Evolutionary conservation across 805 yeast species (phyloP), one percentile per base, ranked within the genome.

Genomic region (Saturnispora besseyi): DNA sequence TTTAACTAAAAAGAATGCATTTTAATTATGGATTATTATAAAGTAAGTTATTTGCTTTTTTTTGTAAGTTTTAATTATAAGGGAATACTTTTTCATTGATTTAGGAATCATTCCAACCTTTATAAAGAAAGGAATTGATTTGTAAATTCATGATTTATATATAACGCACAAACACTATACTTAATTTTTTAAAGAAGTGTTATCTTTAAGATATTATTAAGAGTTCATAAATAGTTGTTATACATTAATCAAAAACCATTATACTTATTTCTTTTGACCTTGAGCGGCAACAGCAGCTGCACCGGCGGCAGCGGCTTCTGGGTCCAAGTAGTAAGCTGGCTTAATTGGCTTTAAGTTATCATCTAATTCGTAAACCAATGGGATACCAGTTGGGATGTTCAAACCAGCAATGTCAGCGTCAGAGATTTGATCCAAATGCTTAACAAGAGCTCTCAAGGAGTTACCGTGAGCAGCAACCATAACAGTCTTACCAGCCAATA

Each of bases 221-320:
- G 18, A 28, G 29, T 18, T 18, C 30, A 22, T 36, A 36, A 36
- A 36, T 18, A 22, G 24, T 36, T 18, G 24, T 18, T 36, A 36
- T 36, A 36, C 40, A 36, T 36, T 36, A 36, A 34, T 34, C 9
- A 18, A 18, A 18, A 36, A 36, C 40, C 40, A 36, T 12, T 28
- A 6, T 13, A 18, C 21, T 53, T 68, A 73, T 62, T 78, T 77
- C 76, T 79, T 80, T 69, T 76, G 76, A 71, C 98, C 98, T 77
- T 90, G 98, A 63, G 87, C 87, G 63, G 97, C 98, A 62, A 90
- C 98, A 54, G 96, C 96, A 67, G 97, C 97, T 59, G 97, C 98
- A 79, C 98, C 98, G 50, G 96, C 96, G 58, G 90, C 96, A 65
- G 98, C 98, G 65, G 97, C 98, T 77, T 88, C 97, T 65, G 98